phyloP scores from a whole-genome alignment of 768 basidiomycete genomes.

The Leccinum pellstonianum region DNA sequence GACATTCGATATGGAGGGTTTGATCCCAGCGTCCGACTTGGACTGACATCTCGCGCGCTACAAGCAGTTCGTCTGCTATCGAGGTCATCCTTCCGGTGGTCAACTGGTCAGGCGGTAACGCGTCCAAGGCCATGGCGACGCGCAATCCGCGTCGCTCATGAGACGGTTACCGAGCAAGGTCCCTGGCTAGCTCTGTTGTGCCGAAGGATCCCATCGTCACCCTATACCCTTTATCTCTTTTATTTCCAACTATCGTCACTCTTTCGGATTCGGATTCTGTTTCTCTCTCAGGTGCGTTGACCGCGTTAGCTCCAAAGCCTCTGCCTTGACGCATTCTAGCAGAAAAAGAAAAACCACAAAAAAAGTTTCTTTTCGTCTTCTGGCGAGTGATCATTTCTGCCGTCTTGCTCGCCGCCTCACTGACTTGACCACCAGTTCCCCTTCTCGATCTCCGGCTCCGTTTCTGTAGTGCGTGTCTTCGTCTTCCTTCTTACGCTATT shows the following conservation, averaged over 20 bases:
- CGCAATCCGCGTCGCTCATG: neutral
- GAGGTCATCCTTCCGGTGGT: neutral
- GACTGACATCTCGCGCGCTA: neutral
- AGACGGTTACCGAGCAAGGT: neutral
- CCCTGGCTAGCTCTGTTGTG: neutral
- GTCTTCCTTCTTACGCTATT: neutral
- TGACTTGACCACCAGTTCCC: neutral
- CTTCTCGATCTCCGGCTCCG: neutral
- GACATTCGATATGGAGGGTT: neutral
- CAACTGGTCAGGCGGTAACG: neutral
- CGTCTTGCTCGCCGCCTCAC: neutral
- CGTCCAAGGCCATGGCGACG: neutral
- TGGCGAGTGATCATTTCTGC: neutral
- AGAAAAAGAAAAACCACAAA: neutral
- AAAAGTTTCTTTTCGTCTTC: neutral
- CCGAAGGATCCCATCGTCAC: conserved; percentile 1
- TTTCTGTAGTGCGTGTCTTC: neutral
- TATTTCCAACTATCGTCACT: neutral
- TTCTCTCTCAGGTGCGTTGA: neutral
- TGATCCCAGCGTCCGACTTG: neutral
- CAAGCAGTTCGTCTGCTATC: neutral
- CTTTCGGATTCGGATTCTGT: neutral
- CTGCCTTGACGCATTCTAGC: neutral
- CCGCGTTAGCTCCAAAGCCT: neutral
- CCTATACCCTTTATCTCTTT: conserved; percentile 10